Base-by-base conservation (phyloP, 129 eudicot species). In the Flaveria sonorensis region DNA sequence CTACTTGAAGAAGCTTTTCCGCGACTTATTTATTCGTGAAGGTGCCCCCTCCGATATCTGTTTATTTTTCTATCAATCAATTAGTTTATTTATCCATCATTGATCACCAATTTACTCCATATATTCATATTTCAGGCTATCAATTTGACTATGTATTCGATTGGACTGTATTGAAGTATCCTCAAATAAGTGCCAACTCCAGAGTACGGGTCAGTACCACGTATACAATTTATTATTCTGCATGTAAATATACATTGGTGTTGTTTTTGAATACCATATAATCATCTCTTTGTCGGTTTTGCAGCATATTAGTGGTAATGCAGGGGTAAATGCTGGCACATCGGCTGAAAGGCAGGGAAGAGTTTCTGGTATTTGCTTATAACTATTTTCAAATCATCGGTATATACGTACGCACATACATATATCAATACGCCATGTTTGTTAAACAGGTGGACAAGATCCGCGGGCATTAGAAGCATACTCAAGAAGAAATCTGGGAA, bases 81-180 rank as follows among this genome's bases (percentile, higher is more conserved):
- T 40, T 40, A 4, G 9, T 40, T 12, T 28, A 36, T 1, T 62
- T 50, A 36, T 64, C 18, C 28, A 10, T 62, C 30, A 21, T 15
- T 64, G 3, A 36, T 79, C n/a, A 16, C 50, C 32, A 67, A 26
- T 23, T 70, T 70, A 69, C 32, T 50, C 48, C 73, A 18, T 72
- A 40, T 15, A 26, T 19, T 32, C 6, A 42, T 72, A 66, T 32
- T 70, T 64, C 87, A 94, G 99, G 97, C 77, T 94, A 94, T 81
- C 99, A 94, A 59, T 94, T 94, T 78, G 99, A 94, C 79, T 91
- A 94, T 85, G 96, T 94, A 3, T 93, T 93, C 70, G 98, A 93
- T 80, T 93, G 98, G 98, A 93, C 98, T 0, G 92, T 93, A 76
- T 82, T 91, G 88, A 94, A 94, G 82, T 89, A 94, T 82, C 99